phyloP scores from a whole-genome alignment of 768 basidiomycete species.

The Asterophora lycoperdoides region DNA sequence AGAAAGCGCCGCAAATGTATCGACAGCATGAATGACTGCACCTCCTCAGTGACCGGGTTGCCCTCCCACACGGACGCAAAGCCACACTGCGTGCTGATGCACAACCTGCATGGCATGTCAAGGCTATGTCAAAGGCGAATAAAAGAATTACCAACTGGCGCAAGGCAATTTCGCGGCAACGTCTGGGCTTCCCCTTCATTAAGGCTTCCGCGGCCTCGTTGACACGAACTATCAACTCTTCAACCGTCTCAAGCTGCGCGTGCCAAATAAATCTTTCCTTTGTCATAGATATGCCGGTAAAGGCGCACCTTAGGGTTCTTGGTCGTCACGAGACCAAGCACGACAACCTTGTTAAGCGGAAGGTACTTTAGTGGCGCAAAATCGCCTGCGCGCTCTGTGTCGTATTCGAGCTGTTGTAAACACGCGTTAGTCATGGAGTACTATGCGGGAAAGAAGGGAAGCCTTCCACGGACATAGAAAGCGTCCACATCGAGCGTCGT shows the following conservation, averaged over 20 bases:
- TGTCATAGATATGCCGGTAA: not conserved
- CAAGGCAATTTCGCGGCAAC: constrained; percentile 46
- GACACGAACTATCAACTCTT: constrained; percentile 46
- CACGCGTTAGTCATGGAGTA: constrained; percentile 3
- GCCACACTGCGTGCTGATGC: constrained; percentile 61
- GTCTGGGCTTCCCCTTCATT: constrained; percentile 36
- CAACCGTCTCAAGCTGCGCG: constrained; percentile 44
- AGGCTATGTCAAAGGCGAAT: not conserved
- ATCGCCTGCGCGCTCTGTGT: constrained; percentile 58
- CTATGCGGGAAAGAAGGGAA: not conserved
- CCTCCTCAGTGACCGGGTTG: constrained; percentile 49
- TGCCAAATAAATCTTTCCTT: not conserved
- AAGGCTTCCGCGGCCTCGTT: constrained; percentile 50
- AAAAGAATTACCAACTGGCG: constrained; percentile 39
- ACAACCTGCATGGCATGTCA: constrained; percentile 33
- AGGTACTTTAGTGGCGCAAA: constrained; percentile 53
- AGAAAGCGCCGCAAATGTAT: not conserved
- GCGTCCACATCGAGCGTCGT: constrained; percentile 55
- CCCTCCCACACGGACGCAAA: constrained; percentile 58
- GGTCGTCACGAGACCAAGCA: constrained; percentile 48
- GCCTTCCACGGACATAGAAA: constrained; percentile 36
- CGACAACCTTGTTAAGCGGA: constrained; percentile 43
- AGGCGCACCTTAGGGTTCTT: constrained; percentile 39
- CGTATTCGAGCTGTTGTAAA: constrained; percentile 52
- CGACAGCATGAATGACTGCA: constrained; percentile 14